These are phyloP conservation scores for Leccinum boreale DNA, from an alignment of 768 basidiomycete species.

Conservation along the genomic window DNA sequence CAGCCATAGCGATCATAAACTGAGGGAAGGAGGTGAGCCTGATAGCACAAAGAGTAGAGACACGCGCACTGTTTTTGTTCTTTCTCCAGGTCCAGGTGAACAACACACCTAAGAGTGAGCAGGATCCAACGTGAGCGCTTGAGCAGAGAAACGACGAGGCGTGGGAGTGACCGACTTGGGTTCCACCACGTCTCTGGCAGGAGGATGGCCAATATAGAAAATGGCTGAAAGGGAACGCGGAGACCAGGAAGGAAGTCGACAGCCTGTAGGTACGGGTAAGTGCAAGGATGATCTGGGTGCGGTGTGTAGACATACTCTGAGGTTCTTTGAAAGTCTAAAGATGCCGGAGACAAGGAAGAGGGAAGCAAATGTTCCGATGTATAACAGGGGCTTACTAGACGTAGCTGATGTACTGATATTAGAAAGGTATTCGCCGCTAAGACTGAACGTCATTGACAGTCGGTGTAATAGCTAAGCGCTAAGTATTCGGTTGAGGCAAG, in stretches of 20 bases:
- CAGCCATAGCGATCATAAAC: slow-evolving; percentile 18
- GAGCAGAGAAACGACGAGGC: neutral
- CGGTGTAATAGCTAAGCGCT: too few relatives aligned
- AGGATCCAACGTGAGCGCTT: neutral
- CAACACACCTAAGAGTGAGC: slow-evolving; percentile 2
- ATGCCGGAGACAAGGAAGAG: slow-evolving; percentile 9
- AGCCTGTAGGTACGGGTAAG: slow-evolving; percentile 8
- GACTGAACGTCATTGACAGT: neutral
- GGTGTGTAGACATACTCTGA: slow-evolving; percentile 13
- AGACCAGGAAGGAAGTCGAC: slow-evolving; percentile 18
- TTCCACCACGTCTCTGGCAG: slow-evolving; percentile 22
- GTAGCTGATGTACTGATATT: neutral
- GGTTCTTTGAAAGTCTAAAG: slow-evolving; percentile 11
- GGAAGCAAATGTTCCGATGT: neutral
- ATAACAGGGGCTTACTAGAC: neutral
- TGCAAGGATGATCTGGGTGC: neutral
- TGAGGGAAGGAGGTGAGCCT: slow-evolving; percentile 1
- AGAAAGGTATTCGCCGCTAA: neutral
- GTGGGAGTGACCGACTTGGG: slow-evolving; percentile 6
- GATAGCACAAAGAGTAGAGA: neutral
- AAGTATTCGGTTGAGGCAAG: too few relatives aligned
- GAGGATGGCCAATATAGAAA: slow-evolving; percentile 5
- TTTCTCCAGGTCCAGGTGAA: slow-evolving; percentile 27
- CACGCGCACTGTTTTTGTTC: slow-evolving; percentile 11
- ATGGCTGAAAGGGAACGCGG: slow-evolving; percentile 19